phyloP scores from a whole-genome alignment of 1,139 yeast genomes.

The Pichia sp. region DNA sequence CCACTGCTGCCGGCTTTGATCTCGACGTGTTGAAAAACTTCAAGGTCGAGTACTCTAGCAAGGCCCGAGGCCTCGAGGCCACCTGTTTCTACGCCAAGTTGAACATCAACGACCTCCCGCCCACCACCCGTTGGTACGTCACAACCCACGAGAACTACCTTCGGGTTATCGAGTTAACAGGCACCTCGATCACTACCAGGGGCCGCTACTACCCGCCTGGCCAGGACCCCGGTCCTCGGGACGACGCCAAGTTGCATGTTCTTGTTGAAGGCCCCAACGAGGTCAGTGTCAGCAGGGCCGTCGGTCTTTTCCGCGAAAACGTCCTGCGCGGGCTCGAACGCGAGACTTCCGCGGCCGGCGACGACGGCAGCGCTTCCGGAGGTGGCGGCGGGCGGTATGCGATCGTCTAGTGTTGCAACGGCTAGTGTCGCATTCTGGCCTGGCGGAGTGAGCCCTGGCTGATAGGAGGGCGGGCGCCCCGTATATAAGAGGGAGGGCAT shows the following conservation, averaged over 20 bases:
- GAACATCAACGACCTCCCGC: slow-evolving; percentile 82
- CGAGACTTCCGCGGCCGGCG: slow-evolving; percentile 1
- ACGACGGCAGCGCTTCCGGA: not conserved
- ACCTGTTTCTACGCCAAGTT: slow-evolving; percentile 43
- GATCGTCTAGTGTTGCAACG: slow-evolving; percentile 4
- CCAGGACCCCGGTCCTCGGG: slow-evolving; percentile 43
- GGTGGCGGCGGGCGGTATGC: slow-evolving; percentile 1
- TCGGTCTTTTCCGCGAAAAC: slow-evolving; percentile 53
- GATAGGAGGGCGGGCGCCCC: no score
- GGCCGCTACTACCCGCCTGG: slow-evolving; percentile 75
- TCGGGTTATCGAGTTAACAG: slow-evolving; percentile 65
- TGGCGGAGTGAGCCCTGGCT: no score
- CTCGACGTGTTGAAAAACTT: slow-evolving; percentile 33
- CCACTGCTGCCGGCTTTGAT: not conserved
- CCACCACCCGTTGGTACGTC: slow-evolving; percentile 77
- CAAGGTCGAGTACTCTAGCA: slow-evolving; percentile 54
- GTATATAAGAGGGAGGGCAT: no score
- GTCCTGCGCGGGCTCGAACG: slow-evolving; percentile 53
- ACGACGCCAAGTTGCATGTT: slow-evolving; percentile 73
- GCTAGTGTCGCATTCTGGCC: not conserved
- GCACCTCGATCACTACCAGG: slow-evolving; percentile 76
- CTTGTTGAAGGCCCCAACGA: slow-evolving; percentile 76
- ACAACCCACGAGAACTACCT: slow-evolving; percentile 64
- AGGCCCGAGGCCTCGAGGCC: slow-evolving; percentile 48
- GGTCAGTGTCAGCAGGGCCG: slow-evolving; percentile 60